These are phyloP conservation scores for Lathyrus oleraceus DNA, from an alignment of 306 rosid species.

Conservation along the genomic window DNA sequence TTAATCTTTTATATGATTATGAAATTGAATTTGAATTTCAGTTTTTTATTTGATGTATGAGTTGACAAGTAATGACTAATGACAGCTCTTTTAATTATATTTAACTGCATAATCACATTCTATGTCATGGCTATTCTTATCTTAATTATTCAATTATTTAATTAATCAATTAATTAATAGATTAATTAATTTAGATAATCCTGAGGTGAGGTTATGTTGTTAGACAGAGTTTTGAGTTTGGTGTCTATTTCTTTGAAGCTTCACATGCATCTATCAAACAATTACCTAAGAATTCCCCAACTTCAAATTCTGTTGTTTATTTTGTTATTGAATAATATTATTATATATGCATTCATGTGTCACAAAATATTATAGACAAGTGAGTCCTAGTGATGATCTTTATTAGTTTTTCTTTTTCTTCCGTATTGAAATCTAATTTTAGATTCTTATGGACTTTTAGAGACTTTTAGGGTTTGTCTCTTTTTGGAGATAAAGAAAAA, in stretches of 20 bases:
- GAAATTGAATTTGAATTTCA: constrained; percentile 29
- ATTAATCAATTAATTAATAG: not conserved
- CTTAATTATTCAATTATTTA: not conserved
- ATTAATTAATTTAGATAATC: not conserved
- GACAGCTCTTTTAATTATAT: constrained; percentile 36
- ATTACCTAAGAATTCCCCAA: constrained; percentile 9
- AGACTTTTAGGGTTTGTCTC: constrained; percentile 50
- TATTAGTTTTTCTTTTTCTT: constrained; percentile 37
- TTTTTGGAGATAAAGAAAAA: constrained; percentile 36
- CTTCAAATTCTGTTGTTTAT: not conserved
- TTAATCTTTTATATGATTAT: not conserved
- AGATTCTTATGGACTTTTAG: constrained; percentile 40
- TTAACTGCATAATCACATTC: constrained; percentile 30
- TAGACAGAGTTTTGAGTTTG: not conserved
- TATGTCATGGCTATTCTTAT: constrained; percentile 9
- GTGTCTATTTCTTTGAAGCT: constrained; percentile 13
- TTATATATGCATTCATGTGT: constrained; percentile 18
- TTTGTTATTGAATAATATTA: not conserved
- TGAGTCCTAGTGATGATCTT: constrained; percentile 26
- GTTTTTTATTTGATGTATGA: not conserved
- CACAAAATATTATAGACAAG: constrained; percentile 15
- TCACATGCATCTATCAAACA: constrained; percentile 38
- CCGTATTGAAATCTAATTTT: constrained; percentile 17
- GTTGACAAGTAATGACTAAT: constrained; percentile 38
- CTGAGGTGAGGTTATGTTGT: not conserved